Percentiles rank a stretch among this genome's conserved stretches.
These are phyloP conservation scores for Elsinoe arachidis DNA, from an alignment of 2,329 filamentous ascomycete species.

Conservation along the genomic window DNA sequence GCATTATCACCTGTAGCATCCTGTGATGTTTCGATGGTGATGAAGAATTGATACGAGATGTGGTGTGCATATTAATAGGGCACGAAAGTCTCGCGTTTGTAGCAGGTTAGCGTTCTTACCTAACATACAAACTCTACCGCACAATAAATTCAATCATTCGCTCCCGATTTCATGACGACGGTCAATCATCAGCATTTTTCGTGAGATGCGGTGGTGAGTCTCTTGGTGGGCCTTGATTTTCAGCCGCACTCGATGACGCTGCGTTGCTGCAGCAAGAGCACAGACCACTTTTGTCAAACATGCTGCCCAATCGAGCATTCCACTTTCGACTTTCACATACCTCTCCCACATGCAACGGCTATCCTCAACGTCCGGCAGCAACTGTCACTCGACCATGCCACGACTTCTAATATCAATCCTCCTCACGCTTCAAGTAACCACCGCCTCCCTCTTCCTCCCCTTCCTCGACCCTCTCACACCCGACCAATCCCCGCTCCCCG, in stretches of 20 bases:
- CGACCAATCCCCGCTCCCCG: conserved; percentile 3
- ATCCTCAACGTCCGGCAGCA: not conserved
- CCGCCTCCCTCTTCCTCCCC: not conserved
- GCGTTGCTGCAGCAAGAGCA: not conserved
- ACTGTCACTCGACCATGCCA: not conserved
- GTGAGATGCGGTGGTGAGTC: not conserved
- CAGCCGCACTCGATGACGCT: not conserved
- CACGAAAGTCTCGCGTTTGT: no score
- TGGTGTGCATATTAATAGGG: no score
- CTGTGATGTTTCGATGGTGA: no score
- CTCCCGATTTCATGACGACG: no score
- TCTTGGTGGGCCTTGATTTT: not conserved
- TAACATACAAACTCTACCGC: no score
- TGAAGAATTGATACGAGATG: no score
- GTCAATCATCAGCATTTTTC: no score
- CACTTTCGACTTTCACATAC: not conserved
- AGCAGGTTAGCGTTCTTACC: no score
- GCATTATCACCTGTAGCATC: no score
- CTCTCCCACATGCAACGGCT: not conserved
- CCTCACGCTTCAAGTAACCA: not conserved
- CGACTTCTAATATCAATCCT: not conserved
- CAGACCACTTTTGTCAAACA: not conserved
- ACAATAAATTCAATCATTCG: no score
- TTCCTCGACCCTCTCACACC: not conserved
- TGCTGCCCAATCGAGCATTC: not conserved